These are phyloP conservation scores for Colletotrichum tabaci DNA, from an alignment of 2,329 filamentous ascomycete species.

Conservation along the genomic window DNA sequence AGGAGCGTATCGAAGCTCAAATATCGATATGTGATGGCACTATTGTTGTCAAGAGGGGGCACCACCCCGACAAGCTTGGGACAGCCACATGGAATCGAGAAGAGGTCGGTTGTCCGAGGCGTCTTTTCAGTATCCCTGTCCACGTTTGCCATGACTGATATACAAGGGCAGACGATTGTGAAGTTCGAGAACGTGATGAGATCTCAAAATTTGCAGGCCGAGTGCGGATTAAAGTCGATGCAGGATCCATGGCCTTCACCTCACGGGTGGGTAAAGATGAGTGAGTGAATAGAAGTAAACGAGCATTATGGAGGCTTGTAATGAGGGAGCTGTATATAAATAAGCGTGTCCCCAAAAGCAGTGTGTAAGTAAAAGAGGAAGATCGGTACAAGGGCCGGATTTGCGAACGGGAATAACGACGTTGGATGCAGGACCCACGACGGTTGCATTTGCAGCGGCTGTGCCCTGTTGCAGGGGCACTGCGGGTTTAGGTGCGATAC, in stretches of 20 bases:
- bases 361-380: background rate
- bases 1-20: constrained; percentile 58
- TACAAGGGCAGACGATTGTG: background rate
- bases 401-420: constrained; percentile 36
- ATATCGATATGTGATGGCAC: constrained; percentile 56
- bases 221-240: background rate
- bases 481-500: background rate
- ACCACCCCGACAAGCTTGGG: background rate
- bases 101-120: background rate
- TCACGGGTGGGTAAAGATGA: background rate
- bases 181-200: constrained; percentile 16
- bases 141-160: constrained; percentile 26
- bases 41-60: constrained; percentile 26
- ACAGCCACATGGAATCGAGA: background rate
- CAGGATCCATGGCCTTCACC: constrained; percentile 21
- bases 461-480: background rate
- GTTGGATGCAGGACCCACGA: background rate
- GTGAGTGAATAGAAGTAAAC: background rate
- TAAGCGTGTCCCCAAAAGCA: constrained; percentile 3
- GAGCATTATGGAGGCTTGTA: background rate
- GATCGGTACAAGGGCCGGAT: constrained; percentile 32
- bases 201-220: constrained; percentile 9
- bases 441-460: constrained; percentile 5
- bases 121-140: constrained; percentile 29
- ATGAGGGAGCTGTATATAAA: constrained; percentile 26